A percentile compares a stretch with the other conserved stretches of the same genome.
These are phyloP conservation scores for Elaeis oleifera DNA, from an alignment of 202 grass and related monocot genomes.

Conservation along the genomic window DNA sequence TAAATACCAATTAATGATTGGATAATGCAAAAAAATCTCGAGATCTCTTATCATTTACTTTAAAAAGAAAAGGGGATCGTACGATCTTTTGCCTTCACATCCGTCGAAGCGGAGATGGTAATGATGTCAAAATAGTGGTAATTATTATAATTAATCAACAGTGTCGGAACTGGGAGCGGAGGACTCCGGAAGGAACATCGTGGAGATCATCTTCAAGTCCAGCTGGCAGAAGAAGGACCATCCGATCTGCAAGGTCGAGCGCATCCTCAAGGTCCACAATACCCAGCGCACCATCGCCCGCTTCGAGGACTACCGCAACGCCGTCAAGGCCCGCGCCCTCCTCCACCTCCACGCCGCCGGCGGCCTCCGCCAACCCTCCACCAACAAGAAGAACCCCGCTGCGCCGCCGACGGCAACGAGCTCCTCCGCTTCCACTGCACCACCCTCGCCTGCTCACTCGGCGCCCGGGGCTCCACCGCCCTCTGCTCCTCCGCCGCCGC, in stretches of 20 bases:
- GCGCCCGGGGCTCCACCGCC: constrained; percentile 32
- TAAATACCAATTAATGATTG: no score
- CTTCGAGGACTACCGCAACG: constrained; percentile 82
- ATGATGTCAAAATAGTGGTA: no score
- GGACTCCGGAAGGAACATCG: constrained; percentile 88
- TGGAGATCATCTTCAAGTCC: constrained; percentile 99
- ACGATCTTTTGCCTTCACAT: no score
- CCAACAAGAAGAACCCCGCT: constrained; percentile 1
- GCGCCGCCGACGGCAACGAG: constrained; percentile 88
- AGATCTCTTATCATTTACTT: no score
- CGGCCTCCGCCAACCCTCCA: background rate
- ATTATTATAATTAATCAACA: constrained; percentile 10
- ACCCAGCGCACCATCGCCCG: constrained; percentile 55
- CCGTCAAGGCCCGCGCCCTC: constrained; percentile 47
- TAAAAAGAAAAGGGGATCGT: no score
- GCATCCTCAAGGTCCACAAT: constrained; percentile 92
- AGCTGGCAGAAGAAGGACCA: constrained; percentile 77
- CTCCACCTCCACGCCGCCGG: constrained; percentile 7
- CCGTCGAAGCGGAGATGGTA: no score
- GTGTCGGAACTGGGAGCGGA: constrained; percentile 86
- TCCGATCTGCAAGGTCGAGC: constrained; percentile 63
- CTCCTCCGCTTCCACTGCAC: constrained; percentile 80
- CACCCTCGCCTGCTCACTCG: constrained; percentile 56
- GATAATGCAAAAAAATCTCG: no score
- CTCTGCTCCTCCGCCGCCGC: constrained; percentile 31